Evolutionary conservation across 2,329 filamentous ascomycete species (phyloP).

Genomic region (Colletotrichum sp.): DNA sequence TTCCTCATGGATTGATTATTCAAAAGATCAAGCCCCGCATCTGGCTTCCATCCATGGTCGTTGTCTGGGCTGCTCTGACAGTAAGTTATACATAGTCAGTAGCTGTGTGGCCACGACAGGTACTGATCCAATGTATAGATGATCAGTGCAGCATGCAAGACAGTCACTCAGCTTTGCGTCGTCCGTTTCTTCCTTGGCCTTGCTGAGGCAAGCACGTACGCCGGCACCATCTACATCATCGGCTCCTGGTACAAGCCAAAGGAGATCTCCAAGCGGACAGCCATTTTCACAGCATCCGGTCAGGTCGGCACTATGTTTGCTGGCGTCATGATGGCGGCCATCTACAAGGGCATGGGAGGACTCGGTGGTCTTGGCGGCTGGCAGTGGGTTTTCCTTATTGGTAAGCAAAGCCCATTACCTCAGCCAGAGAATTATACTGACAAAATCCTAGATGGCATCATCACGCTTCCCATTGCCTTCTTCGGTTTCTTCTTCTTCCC

Average conservation of each 20-base stretch:
- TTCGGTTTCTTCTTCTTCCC: slow-evolving; percentile 57
- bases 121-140: slow-evolving; percentile 20
- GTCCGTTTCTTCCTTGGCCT: slow-evolving; percentile 45
- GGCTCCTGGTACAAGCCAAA: slow-evolving; percentile 63
- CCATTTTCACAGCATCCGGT: slow-evolving; percentile 66
- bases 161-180: slow-evolving; percentile 36
- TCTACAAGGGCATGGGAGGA: slow-evolving; percentile 43
- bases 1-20: slow-evolving; percentile 49
- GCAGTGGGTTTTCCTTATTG: slow-evolving; percentile 46
- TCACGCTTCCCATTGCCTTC: slow-evolving; percentile 56
- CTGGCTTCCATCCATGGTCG: slow-evolving; percentile 52
- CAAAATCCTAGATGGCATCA: slow-evolving; percentile 46
- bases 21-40: slow-evolving; percentile 54
- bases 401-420: not conserved
- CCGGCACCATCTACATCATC: slow-evolving; percentile 46
- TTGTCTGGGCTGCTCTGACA: slow-evolving; percentile 54
- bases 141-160: slow-evolving; percentile 26
- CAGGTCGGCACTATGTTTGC: slow-evolving; percentile 65
- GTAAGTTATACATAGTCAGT: not conserved
- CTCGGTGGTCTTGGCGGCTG: slow-evolving; percentile 52
- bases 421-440: not conserved
- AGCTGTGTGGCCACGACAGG: rapidly evolving
- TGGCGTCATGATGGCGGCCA: slow-evolving; percentile 58
- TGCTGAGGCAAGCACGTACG: slow-evolving; percentile 43
- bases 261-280: slow-evolving; percentile 67